Conservation (phyloP, 2,329 filamentous ascomycete genomes). For the Cercospora zeina region DNA sequence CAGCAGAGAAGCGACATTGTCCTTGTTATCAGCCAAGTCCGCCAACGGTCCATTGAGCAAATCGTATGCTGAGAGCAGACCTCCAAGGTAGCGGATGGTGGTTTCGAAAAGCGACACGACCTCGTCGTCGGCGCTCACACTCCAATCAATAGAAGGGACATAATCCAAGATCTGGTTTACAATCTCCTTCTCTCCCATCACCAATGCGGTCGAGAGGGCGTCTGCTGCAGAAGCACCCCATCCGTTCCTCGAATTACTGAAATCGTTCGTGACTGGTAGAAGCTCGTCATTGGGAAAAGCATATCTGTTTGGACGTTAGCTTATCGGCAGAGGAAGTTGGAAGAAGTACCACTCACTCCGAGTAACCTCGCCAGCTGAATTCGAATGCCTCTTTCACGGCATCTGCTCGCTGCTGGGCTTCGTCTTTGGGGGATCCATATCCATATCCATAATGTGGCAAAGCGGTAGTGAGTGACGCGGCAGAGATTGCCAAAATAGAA, state of each 20-base stretch:
- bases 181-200: conserved; percentile 70
- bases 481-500: conserved; percentile 11
- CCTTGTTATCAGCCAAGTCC: conserved; percentile 28
- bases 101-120: conserved; percentile 82
- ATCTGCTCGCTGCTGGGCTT: conserved; percentile 44
- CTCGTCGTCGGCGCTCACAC: conserved; percentile 65
- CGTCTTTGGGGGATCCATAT: conserved; percentile 21
- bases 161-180: conserved; percentile 70
- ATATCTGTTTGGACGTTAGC: conserved; percentile 51
- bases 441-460: not conserved
- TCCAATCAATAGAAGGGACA: conserved; percentile 71
- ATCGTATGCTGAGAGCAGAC: conserved; percentile 74
- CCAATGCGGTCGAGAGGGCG: conserved; percentile 73
- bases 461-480: conserved; percentile 12
- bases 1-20: conserved; percentile 61
- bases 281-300: conserved; percentile 50
- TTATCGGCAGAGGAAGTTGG: not conserved
- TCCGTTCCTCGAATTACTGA: conserved; percentile 69
- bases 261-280: conserved; percentile 65
- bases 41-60: conserved; percentile 67
- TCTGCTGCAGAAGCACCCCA: conserved; percentile 87
- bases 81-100: conserved; percentile 83
- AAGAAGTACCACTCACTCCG: conserved; percentile 21
- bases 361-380: conserved; percentile 65
- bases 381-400: conserved; percentile 69